Base-by-base conservation (phyloP, 2,329 filamentous ascomycete species). In the Penicillium rolfsii region DNA sequence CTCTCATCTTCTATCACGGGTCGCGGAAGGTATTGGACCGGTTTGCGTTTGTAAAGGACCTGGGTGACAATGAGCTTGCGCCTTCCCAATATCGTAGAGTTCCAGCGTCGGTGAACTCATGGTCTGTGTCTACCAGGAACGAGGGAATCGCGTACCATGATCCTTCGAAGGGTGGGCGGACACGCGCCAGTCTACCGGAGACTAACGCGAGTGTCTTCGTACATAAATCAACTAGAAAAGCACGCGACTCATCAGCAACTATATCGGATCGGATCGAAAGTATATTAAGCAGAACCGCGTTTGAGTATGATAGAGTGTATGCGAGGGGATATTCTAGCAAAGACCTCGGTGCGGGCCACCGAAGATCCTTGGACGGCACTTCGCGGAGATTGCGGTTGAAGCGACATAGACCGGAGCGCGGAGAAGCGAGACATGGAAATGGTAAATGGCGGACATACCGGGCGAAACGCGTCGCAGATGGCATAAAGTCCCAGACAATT, bases 31-130 rank as follows among this genome's bases (percentile, higher is more conserved):
- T 92, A 90, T 79, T 91, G 88, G 73, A 98, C 93, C 59, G 93
- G 93, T 80, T 98, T 98, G 72, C 95, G 88, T 82, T 98, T 98
- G 79, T 91, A 97, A 66, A 97, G 85, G 70, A 99, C 94, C 94
- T 98, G 74, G 26, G 55, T 41, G 28, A 49, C 26, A 24, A 65
- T 76, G 53, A 73, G 70, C 61, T 59, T 57, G 48, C 57, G 36
- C 53, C 52, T 58, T 45, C 4, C 41, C 35, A 48, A 33, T 52
- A 54, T 45, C 16, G 36, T 28, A 36, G 48, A 16, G 40, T 48
- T 54, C 43, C 53, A 52, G 28, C 28, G 36, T 38, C 22, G 49
- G 48, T 38, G 52, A 38, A 43, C 36, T 61, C 55, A 24, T 33
- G 49, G 16, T 38, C 28, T 33, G 26, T 55, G 30, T 38, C 40